Conservation (phyloP, 495 filamentous ascomycete genomes). For the Trichodelitschia bisporula region DNA sequence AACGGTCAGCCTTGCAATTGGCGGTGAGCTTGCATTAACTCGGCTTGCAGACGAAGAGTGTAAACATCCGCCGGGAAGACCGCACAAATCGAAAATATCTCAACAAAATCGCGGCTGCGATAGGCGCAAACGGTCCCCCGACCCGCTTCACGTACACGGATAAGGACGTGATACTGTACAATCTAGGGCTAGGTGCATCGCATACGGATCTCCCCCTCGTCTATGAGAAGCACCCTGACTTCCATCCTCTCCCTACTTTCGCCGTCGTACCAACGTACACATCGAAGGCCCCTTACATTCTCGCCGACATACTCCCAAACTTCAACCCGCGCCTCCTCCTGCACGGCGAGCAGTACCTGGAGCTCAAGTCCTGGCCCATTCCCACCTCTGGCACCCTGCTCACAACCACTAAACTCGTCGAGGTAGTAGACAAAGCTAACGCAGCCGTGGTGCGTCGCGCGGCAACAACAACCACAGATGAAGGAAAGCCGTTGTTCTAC, state of each 20-base stretch:
- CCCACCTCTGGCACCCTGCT: conserved; percentile 40
- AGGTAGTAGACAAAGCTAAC: conserved; percentile 90
- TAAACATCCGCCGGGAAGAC: background rate
- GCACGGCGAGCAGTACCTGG: conserved; percentile 6
- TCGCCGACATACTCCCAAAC: conserved; percentile 4
- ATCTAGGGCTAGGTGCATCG: conserved; percentile 5
- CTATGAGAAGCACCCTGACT: conserved; percentile 4
- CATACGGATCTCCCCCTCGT: conserved; percentile 3
- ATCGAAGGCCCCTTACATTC: conserved; percentile 1
- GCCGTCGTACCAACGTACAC: conserved; percentile 1
- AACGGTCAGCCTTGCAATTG: background rate
- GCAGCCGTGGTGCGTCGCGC: conserved; percentile 64
- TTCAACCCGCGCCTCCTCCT: conserved; percentile 5
- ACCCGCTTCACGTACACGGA: conserved; percentile 2
- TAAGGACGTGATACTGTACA: conserved; percentile 5
- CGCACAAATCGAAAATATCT: conserved; percentile 2
- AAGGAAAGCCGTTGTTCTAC: conserved; percentile 80
- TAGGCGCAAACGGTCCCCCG: background rate
- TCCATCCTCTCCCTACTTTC: conserved; percentile 7
- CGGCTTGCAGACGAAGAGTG: too few species aligned
- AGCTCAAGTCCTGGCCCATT: conserved; percentile 1
- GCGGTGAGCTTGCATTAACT: background rate
- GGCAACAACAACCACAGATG: conserved; percentile 53
- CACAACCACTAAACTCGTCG: conserved; percentile 66
- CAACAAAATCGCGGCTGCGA: background rate